These are phyloP conservation scores for Tetramitus jugosus DNA, from an alignment of 208 protist genomes.

Conservation along the genomic window DNA sequence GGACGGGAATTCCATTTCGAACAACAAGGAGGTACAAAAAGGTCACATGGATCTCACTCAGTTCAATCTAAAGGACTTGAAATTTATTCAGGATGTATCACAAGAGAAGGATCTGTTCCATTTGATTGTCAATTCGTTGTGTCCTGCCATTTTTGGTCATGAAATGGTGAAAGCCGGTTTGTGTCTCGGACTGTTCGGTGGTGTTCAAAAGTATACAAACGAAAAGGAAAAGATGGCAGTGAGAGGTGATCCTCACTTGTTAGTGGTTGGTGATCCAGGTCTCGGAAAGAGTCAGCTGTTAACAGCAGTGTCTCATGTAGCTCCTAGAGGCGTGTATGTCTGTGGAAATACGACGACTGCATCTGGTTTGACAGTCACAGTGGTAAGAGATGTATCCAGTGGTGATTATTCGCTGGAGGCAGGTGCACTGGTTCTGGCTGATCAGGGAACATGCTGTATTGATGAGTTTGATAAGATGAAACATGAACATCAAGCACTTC, in stretches of 20 bases:
- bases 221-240: slow-evolving; percentile 42
- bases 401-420: slow-evolving; percentile 47
- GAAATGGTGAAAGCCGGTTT: slow-evolving; percentile 70
- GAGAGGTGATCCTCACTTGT: slow-evolving; percentile 75
- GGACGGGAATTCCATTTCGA: slow-evolving; percentile 31
- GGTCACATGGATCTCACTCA: slow-evolving; percentile 49
- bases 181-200: slow-evolving; percentile 67
- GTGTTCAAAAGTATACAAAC: slow-evolving; percentile 27
- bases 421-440: slow-evolving; percentile 48
- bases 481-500: slow-evolving; percentile 89
- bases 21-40: neutral
- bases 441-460: slow-evolving; percentile 96
- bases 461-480: slow-evolving; percentile 99
- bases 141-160: slow-evolving; percentile 81
- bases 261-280: slow-evolving; percentile 92
- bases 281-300: slow-evolving; percentile 95
- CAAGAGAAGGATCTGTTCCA: slow-evolving; percentile 62
- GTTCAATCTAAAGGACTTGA: slow-evolving; percentile 32
- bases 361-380: slow-evolving; percentile 94
- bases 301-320: slow-evolving; percentile 67
- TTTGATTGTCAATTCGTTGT: slow-evolving; percentile 74
- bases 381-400: slow-evolving; percentile 66
- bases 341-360: slow-evolving; percentile 94
- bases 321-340: slow-evolving; percentile 93
- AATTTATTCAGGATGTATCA: slow-evolving; percentile 61